Base-by-base conservation (phyloP, 768 basidiomycete species). In the Cystobasidium onofrii region DNA sequence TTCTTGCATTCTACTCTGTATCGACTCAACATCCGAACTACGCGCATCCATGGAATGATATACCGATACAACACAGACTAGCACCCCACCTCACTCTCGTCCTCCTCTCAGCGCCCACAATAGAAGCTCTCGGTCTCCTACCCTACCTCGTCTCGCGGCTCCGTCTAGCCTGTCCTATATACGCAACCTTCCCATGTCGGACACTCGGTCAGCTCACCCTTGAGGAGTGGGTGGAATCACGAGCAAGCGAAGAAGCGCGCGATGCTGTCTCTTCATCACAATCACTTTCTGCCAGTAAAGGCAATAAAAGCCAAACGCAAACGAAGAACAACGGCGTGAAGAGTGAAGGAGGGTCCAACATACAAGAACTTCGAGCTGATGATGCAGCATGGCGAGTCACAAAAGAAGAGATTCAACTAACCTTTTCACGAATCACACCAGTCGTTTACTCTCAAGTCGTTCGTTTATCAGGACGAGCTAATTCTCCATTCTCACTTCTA, bases 361-460 rank as follows among this genome's bases (percentile, higher is more conserved):
- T 17, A 33, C 54, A 57, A 17, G 33, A 34, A 12, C 6, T 29
- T 7, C 39, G 65, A 31, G 65, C 65, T 3, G 65, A 67, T 39
- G 65, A 67, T 67, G 73, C 61, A 34, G 64, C 64, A 17, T 74
- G 73, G 73, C 73, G 64, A 25, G 86, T 92, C 4, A 91, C 90
- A 17, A 82, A 86, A 1, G 87, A 88, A 60, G 90, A 97, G 82
- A 89, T 99, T 12, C 88, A 92, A 78, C 91, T 92, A 74, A 91
- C 95, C 1, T 97, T 97, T 80, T 90, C 94, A 76, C 87, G 87
- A 3, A 86, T 98, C 76, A 96, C 90, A 78, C 90, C 92, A 0
- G 85, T 98, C 76, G 86, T 94, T 69, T 98, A 95, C 80, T 94
- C 92, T 10, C 94, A 97, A 77, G 95, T 95, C 1, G 90, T 91